These are phyloP conservation scores for Pythium guiyangense DNA, from an alignment of 352 stramenopile species.

Conservation along the genomic window DNA sequence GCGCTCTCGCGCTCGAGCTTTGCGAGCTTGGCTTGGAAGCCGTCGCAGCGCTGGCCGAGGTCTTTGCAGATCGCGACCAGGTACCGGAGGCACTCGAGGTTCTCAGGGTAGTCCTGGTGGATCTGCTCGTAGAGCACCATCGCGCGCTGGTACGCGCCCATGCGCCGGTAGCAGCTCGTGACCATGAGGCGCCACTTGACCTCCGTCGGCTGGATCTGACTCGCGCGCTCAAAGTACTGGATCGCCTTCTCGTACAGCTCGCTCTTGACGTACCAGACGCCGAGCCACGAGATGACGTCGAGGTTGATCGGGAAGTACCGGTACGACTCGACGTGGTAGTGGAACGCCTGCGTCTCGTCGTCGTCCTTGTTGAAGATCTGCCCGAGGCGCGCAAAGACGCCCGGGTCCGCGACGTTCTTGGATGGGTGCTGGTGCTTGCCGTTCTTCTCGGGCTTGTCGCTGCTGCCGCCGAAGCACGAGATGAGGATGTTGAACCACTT, in stretches of 20 bases:
- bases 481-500: conserved; percentile 96
- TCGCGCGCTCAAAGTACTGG: conserved; percentile 94
- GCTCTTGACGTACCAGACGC: conserved; percentile 96
- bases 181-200: conserved; percentile 98
- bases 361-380: conserved; percentile 94
- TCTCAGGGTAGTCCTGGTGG: conserved; percentile 92
- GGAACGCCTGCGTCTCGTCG: conserved; percentile 93
- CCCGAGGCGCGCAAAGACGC: conserved; percentile 85
- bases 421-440: conserved; percentile 20
- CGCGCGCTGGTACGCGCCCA: conserved; percentile 90
- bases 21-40: conserved; percentile 91
- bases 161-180: conserved; percentile 93
- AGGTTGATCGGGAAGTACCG: conserved; percentile 94
- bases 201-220: conserved; percentile 93
- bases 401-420: conserved; percentile 71
- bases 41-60: conserved; percentile 88
- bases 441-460: conserved; percentile 47
- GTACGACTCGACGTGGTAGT: conserved; percentile 95
- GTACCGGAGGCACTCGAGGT: conserved; percentile 90
- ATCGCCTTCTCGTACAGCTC: conserved; percentile 97
- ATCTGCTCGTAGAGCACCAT: conserved; percentile 94
- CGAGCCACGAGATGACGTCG: conserved; percentile 96
- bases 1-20: conserved; percentile 79
- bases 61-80: conserved; percentile 95
- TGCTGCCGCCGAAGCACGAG: conserved; percentile 86